These are phyloP conservation scores for Neonectria neomacrospora DNA, from an alignment of 2,329 filamentous ascomycete genomes.

Conservation along the genomic window DNA sequence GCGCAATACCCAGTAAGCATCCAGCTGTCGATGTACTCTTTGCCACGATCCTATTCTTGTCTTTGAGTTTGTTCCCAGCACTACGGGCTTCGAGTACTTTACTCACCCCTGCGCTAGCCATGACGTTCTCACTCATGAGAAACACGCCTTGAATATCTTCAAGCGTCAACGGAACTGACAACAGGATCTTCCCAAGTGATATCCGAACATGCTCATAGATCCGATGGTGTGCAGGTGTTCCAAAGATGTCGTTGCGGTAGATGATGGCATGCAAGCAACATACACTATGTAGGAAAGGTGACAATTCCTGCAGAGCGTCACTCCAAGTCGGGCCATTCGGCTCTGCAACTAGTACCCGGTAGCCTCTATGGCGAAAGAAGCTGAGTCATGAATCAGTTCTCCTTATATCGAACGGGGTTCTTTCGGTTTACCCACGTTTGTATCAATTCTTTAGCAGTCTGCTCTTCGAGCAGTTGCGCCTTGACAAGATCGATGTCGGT, in stretches of 20 bases:
- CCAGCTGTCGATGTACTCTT: constrained; percentile 19
- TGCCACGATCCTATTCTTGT: background rate
- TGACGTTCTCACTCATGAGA: constrained; percentile 17
- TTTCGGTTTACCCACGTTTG: background rate
- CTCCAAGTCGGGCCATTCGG: background rate
- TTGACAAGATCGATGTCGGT: background rate
- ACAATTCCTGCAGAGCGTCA: background rate
- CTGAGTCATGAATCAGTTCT: background rate
- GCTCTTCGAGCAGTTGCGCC: background rate
- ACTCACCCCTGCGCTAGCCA: background rate
- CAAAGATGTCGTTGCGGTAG: constrained; percentile 9
- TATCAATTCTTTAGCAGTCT: constrained; percentile 5
- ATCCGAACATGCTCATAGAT: constrained; percentile 8
- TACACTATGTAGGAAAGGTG: constrained; percentile 13
- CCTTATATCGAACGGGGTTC: background rate
- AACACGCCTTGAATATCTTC: constrained; percentile 9
- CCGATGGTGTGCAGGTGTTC: background rate
- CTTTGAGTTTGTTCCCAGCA: background rate
- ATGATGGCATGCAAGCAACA: constrained; percentile 12
- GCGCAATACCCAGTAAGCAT: constrained; percentile 13
- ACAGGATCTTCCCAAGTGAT: constrained; percentile 2
- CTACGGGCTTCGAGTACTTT: no score
- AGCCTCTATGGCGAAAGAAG: constrained; percentile 4
- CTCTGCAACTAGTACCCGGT: background rate
- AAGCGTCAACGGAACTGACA: background rate